Base-by-base conservation (phyloP, 1,284 basidiomycete species). In the Marasmius sp. region DNA sequence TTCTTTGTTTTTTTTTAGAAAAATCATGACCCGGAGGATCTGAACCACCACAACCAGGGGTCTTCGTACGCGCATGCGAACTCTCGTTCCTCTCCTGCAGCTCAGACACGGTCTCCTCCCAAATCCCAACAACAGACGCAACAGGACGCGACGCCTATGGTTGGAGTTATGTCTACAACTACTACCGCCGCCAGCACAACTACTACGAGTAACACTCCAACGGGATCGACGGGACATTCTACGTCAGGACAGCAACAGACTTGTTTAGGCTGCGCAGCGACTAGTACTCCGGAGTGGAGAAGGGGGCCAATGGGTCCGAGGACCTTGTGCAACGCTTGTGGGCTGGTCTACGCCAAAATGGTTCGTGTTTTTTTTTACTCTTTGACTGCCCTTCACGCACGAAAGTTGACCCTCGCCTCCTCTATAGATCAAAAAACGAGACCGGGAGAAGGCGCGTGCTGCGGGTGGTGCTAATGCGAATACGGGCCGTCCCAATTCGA, bases 231-330 rank as follows among this genome's bases (percentile, higher is more conserved):
- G 18, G 10, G 27, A 49, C 10, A 12, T 20, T 12, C 48, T 18
- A 5, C 52, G 20, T 18, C 52, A 34, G 18, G 22, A 5, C 33
- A 54, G 38, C 82, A 82, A 20, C 91, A 91, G 72, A 87, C 82
- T 41, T 93, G 91, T 73, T 77, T 91, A 37, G 91, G 89, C 36
- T 93, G 91, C 74, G 82, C 78, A 67, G 91, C 91, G 62, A 93
- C 91, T n/a, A 87, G 90, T 59, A 93, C 91, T 61, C 91, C 91
- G 6, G 91, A 93, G 77, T 93, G 91, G 91, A 79, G 91, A 60
- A 76, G 91, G 66, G 91, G 91, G 1, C 91, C 91, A 14, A 74
- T 93, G 76, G 91, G 88, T 56, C 89, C 89, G 8, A 79, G 88
- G 65, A 91, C 88, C 47, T 74, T 91, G 50, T 91, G 89, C 72